These are phyloP conservation scores for Lachnellula hyalina DNA, from an alignment of 2,329 filamentous ascomycete species.

Conservation along the genomic window DNA sequence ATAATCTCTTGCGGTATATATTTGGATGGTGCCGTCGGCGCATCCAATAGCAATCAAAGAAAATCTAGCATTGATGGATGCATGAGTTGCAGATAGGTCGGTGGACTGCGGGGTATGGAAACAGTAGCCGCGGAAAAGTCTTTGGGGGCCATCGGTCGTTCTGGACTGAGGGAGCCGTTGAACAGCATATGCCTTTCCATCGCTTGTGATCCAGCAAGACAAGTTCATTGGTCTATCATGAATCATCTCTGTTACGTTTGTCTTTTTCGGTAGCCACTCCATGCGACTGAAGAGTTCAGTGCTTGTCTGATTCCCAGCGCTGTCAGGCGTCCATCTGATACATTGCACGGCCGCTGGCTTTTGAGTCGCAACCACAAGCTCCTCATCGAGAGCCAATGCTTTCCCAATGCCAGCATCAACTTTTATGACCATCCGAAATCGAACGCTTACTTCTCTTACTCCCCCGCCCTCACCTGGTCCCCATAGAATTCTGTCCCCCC, in stretches of 20 bases:
- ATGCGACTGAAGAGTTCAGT: conserved; percentile 88
- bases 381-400: conserved; percentile 84
- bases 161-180: conserved; percentile 56
- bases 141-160: conserved; percentile 41
- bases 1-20: conserved; percentile 94
- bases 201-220: conserved; percentile 83
- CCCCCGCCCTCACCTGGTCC: conserved; percentile 78
- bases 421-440: conserved; percentile 96
- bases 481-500: conserved; percentile 59
- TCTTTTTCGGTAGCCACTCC: conserved; percentile 76
- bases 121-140: conserved; percentile 82
- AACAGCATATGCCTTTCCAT: conserved; percentile 85
- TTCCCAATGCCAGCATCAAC: conserved; percentile 92
- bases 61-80: conserved; percentile 89
- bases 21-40: conserved; percentile 68
- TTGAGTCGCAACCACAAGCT: conserved; percentile 83
- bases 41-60: conserved; percentile 88
- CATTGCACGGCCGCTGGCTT: conserved; percentile 95
- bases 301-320: conserved; percentile 74
- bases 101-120: conserved; percentile 70
- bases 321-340: conserved; percentile 89
- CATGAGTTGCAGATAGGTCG: conserved; percentile 59
- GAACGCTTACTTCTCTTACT: conserved; percentile 79
- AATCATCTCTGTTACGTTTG: conserved; percentile 75
- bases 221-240: conserved; percentile 96